These are phyloP conservation scores for Neobulgaria alba DNA, from an alignment of 2,329 filamentous ascomycete genomes.

Conservation along the genomic window DNA sequence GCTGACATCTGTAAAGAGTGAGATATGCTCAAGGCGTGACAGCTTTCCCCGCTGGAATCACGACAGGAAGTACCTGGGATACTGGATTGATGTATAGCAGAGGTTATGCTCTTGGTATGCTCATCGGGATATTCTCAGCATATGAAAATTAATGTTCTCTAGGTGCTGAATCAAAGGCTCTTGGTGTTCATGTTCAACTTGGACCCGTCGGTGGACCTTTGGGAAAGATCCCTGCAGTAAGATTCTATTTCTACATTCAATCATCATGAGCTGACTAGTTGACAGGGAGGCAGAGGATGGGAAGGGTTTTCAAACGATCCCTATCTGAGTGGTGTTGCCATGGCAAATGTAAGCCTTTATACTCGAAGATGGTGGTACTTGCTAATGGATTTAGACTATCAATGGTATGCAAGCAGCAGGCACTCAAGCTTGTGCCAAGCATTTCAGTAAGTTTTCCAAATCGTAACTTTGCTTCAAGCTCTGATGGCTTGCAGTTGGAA, in stretches of 20 bases:
- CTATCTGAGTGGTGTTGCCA: constrained; percentile 58
- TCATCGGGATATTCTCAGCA: no score
- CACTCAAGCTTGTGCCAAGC: constrained; percentile 45
- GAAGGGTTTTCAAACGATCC: constrained; percentile 76
- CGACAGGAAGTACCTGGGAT: constrained; percentile 74
- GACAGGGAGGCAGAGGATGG: constrained; percentile 70
- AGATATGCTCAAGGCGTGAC: constrained; percentile 63
- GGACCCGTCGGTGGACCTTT: constrained; percentile 70
- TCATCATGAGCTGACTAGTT: neutral
- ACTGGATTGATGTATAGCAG: constrained; percentile 62
- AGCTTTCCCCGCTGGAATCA: constrained; percentile 73
- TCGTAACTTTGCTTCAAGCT: no score
- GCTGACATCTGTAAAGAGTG: constrained; percentile 32
- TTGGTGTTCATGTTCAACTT: constrained; percentile 66
- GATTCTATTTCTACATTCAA: neutral
- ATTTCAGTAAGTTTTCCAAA: constrained; percentile 41
- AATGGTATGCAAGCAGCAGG: constrained; percentile 45
- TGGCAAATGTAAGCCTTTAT: constrained; percentile 40
- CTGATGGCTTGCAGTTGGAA: constrained; percentile 38
- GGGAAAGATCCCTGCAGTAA: constrained; percentile 52
- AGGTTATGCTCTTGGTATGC: constrained; percentile 57
- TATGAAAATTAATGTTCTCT: no score
- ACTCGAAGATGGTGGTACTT: no score
- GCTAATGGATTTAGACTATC: constrained; percentile 40
- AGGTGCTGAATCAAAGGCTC: constrained; percentile 59